Evolutionary conservation across 164 flowering plant genomes (phyloP).

Genomic region (Vitis rotundifolia): DNA sequence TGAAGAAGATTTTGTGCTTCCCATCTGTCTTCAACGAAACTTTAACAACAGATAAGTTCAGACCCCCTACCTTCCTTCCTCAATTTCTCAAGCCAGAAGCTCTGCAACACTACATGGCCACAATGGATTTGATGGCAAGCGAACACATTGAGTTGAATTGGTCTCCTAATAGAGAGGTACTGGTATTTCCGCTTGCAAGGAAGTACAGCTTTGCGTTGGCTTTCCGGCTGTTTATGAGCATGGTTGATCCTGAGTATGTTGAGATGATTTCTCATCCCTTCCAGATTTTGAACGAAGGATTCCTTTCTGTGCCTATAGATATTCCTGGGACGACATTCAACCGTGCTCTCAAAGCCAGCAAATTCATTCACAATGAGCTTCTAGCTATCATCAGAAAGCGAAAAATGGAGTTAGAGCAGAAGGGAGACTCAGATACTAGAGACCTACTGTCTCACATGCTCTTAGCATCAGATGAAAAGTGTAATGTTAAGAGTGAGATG

Average conservation of each 20-base stretch:
- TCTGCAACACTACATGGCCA: not conserved
- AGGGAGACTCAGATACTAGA: not conserved
- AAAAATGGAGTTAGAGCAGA: not conserved
- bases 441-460: slow-evolving; percentile 12
- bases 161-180: not conserved
- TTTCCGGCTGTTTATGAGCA: slow-evolving; percentile 21
- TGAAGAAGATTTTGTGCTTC: not conserved
- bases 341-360: not conserved
- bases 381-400: not conserved
- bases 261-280: not conserved
- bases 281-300: not conserved
- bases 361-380: not conserved
- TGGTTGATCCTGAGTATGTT: not conserved
- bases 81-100: slow-evolving; percentile 13
- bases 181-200: slow-evolving; percentile 15
- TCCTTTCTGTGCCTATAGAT: slow-evolving; percentile 6
- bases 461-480: not conserved
- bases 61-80: not conserved
- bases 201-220: slow-evolving; percentile 27
- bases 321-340: slow-evolving; percentile 13
- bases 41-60: not conserved
- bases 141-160: slow-evolving; percentile 9
- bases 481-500: not conserved
- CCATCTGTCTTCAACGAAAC: not conserved
- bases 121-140: slow-evolving; percentile 12